These are phyloP conservation scores for Aspergillus sp. DNA, from an alignment of 2,329 filamentous ascomycete species.

Conservation along the genomic window DNA sequence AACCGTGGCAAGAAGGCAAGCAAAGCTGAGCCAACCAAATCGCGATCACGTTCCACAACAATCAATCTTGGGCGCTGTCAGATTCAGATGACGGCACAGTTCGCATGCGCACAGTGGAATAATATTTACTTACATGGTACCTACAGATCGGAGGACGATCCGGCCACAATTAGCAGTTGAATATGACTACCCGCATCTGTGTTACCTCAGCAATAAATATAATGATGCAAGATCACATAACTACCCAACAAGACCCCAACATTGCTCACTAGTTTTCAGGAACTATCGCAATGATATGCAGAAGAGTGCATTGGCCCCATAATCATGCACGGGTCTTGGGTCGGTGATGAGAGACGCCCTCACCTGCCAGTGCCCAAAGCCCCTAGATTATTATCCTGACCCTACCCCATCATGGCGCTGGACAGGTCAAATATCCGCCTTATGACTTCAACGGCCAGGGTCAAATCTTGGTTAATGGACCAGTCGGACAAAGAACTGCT, in stretches of 20 bases:
- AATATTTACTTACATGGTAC: background rate
- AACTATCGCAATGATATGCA: background rate
- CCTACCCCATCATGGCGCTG: slow-evolving; percentile 5
- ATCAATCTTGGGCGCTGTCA: background rate
- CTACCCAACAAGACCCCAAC: background rate
- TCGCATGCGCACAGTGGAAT: background rate
- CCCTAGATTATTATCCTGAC: background rate
- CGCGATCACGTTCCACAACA: background rate
- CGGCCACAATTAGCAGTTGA: background rate
- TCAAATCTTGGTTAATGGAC: background rate
- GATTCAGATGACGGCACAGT: background rate
- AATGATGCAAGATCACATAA: background rate
- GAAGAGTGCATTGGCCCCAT: background rate
- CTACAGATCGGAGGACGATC: background rate
- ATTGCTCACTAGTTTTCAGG: background rate
- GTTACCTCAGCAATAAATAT: background rate
- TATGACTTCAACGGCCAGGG: background rate
- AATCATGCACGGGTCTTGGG: slow-evolving; percentile 1
- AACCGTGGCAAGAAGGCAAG: background rate
- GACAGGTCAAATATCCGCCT: slow-evolving; percentile 6
- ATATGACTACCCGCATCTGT: background rate
- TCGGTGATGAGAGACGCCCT: background rate
- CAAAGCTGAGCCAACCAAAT: background rate
- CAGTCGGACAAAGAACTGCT: background rate
- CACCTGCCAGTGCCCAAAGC: background rate